phyloP scores from a whole-genome alignment of 2,329 filamentous ascomycete genomes.

The Rutstroemia sp. region DNA sequence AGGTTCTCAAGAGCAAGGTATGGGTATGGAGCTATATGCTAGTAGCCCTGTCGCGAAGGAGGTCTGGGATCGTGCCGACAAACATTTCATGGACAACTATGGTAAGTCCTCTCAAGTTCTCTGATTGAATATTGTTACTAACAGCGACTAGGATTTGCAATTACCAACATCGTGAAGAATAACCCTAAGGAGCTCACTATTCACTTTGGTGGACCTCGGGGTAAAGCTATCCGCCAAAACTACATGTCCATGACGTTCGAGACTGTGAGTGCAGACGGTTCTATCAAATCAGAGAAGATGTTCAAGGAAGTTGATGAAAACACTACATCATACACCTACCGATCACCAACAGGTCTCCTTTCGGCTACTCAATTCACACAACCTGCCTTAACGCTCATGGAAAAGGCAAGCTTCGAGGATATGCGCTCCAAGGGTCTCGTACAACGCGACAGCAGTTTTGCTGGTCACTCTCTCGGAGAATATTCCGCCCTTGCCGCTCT shows the following conservation, averaged over 20 bases:
- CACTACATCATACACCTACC: constrained; percentile 94
- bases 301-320: constrained; percentile 96
- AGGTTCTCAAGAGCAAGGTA: constrained; percentile 96
- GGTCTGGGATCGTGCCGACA: constrained; percentile 96
- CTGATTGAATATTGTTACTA: constrained; percentile 17
- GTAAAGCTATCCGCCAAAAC: constrained; percentile 96
- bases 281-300: constrained; percentile 96
- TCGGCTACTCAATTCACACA: constrained; percentile 99
- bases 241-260: constrained; percentile 99
- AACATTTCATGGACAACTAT: constrained; percentile 98
- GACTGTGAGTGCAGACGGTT: constrained; percentile 86
- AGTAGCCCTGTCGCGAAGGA: constrained; percentile 92
- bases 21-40: constrained; percentile 98
- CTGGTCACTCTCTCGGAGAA: constrained; percentile 94
- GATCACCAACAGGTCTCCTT: constrained; percentile 85
- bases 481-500: constrained; percentile 95
- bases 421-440: constrained; percentile 97
- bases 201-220: constrained; percentile 92
- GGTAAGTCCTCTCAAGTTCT: constrained; percentile 48
- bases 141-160: constrained; percentile 65
- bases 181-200: constrained; percentile 98
- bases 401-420: constrained; percentile 98
- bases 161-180: constrained; percentile 98
- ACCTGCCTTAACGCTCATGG: constrained; percentile 94
- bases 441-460: constrained; percentile 92